Evolutionary conservation across 129 eudicot species (phyloP), one percentile per base, ranked within the genome.

Genomic region (Centella asiatica): DNA sequence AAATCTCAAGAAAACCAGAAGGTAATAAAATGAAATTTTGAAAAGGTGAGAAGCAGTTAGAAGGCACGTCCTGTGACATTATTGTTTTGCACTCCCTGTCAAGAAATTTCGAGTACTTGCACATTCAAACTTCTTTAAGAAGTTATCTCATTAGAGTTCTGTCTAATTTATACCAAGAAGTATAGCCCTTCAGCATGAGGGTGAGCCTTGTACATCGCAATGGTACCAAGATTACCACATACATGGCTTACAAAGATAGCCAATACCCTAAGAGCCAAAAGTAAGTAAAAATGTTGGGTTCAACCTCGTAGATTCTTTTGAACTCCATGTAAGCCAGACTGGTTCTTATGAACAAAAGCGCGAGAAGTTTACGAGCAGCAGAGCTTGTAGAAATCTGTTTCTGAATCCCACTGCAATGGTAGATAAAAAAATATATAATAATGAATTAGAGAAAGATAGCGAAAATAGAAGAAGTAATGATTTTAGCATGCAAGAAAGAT

Each of bases 251-350:
- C 2, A 59, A 60, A 67, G 50, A 57, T 4, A 33, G 18, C 31
- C 52, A 55, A 12, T 32, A 68, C 39, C n/a, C 14, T 9, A 5
- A 42, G 37, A 69, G 40, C 25, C 56, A 71, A 57, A 69, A 58
- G 70, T 60, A 34, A 50, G 47, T 57, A 57, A 33, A 1, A 52
- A 47, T 36, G 60, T 40, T 28, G 15, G 59, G 65, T 47, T 69
- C 62, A 75, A 90, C 97, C 97, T 90, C 87, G 9, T 86, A 87
- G 64, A 92, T 82, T 67, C 95, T 82, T 73, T 78, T 87, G 74
- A 87, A 72, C 60, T 80, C 90, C 99, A 92, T 92, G 80, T 84
- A 87, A 58, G 80, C 87, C 83, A 84, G 73, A 80, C 99, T 87
- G 78, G 85, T 87, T 72, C 64, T 80, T 78, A 92, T 50, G 27